These are phyloP conservation scores for Epichloe sibirici DNA, from an alignment of 2,329 filamentous ascomycete species.

Conservation along the genomic window DNA sequence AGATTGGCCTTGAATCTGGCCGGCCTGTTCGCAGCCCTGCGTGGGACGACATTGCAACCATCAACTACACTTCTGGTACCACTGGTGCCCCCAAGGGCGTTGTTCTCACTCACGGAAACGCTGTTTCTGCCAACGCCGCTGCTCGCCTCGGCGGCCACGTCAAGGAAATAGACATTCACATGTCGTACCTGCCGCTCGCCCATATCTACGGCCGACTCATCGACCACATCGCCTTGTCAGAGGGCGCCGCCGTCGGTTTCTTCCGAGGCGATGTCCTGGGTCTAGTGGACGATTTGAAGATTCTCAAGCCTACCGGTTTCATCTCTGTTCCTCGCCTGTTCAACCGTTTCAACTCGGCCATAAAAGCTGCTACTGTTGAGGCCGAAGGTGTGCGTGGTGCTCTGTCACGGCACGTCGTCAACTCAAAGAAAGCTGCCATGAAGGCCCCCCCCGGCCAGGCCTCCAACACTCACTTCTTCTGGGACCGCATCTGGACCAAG, in stretches of 20 bases:
- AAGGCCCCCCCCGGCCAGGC: conserved; percentile 64
- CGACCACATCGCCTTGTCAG: conserved; percentile 63
- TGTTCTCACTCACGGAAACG: conserved; percentile 68
- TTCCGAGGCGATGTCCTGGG: conserved; percentile 86
- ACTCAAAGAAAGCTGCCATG: conserved; percentile 69
- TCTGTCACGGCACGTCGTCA: conserved; percentile 67
- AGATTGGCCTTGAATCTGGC: conserved; percentile 59
- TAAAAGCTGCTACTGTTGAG: conserved; percentile 68
- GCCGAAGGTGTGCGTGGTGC: conserved; percentile 69
- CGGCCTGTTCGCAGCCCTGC: conserved; percentile 58
- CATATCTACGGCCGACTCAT: conserved; percentile 86
- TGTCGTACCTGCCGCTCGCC: conserved; percentile 85
- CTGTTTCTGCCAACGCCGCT: conserved; percentile 58
- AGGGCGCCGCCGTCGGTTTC: conserved; percentile 70
- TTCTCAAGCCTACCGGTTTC: conserved; percentile 70
- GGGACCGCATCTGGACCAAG: conserved; percentile 79
- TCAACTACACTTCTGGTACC: conserved; percentile 84
- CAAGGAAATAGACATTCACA: conserved; percentile 44
- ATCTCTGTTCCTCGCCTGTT: conserved; percentile 83
- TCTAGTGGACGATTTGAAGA: conserved; percentile 82
- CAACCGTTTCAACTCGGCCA: conserved; percentile 77
- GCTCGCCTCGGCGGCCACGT: conserved; percentile 44
- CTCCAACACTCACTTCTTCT: conserved; percentile 66
- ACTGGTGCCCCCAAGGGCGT: conserved; percentile 77
- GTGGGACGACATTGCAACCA: conserved; percentile 69